A percentile compares a stretch with the other conserved stretches of the same genome.
Conservation (phyloP, 2,329 filamentous ascomycete genomes). For the Fusarium compactum region DNA sequence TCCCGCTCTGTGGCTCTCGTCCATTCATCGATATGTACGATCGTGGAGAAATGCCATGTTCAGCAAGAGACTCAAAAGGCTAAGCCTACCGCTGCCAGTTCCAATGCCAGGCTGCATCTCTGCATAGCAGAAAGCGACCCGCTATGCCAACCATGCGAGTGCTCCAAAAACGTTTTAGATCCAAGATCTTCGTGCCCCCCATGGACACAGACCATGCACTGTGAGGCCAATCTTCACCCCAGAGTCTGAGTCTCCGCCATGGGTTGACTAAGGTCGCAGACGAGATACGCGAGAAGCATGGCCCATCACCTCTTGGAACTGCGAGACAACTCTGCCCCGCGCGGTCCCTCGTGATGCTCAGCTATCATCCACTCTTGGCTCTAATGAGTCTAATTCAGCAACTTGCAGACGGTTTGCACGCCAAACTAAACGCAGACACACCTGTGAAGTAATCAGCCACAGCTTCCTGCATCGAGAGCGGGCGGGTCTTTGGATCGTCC, state of each 20-base stretch:
- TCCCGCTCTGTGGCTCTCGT: conserved; percentile 40
- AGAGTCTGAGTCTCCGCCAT: conserved; percentile 33
- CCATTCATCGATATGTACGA: conserved; percentile 20
- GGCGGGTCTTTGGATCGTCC: conserved; percentile 33
- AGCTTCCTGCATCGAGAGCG: conserved; percentile 11
- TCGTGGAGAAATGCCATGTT: conserved; percentile 30
- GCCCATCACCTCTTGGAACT: conserved; percentile 23
- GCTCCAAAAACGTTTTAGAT: conserved; percentile 26
- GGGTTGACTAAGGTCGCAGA: conserved; percentile 33
- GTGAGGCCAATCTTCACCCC: conserved; percentile 34
- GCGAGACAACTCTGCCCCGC: conserved; percentile 37
- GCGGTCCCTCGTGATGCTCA: conserved; percentile 41
- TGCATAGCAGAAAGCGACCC: conserved; percentile 24
- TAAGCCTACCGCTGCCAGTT: background rate
- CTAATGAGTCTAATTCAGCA: conserved; percentile 16
- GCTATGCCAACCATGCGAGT: conserved; percentile 34
- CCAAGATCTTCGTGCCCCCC: conserved; percentile 35
- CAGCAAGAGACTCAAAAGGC: conserved; percentile 10
- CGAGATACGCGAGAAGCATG: conserved; percentile 47
- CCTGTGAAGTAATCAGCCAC: conserved; percentile 44
- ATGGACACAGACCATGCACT: conserved; percentile 36
- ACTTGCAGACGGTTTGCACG: conserved; percentile 23
- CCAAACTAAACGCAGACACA: conserved; percentile 2
- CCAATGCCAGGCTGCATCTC: conserved; percentile 7
- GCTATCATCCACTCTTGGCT: conserved; percentile 32